Evolutionary conservation across 2,329 filamentous ascomycete species (phyloP), one percentile per base, ranked within the genome.

Genomic region (Cladosporium sphaerospermum): DNA sequence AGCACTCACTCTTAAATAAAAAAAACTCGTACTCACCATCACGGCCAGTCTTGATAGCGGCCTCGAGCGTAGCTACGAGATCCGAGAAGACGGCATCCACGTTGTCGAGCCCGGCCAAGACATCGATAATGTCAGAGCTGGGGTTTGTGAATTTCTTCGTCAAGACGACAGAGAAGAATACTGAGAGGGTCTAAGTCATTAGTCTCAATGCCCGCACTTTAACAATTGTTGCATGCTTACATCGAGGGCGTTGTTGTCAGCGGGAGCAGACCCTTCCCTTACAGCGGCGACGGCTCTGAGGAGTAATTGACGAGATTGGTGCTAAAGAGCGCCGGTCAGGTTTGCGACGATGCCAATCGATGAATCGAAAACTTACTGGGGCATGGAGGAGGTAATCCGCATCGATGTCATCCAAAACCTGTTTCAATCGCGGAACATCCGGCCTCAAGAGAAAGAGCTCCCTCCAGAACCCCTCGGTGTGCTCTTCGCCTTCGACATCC

Each of bases 391-490:
- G 77, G 61, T 91, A 84, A 60, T 88, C 84, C 5, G 89, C 81
- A 48, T 80, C 79, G 39, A 93, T 75, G n/a, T 79, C 75, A 58
- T 84, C 81, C 56, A 99, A 75, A 45, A 90, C 79, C 46, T 73
- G 75, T 67, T 82, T 80, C 59, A 99, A 74, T 45, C 83, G 80
- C 4, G 76, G 69, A 52, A 82, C 79, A 67, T 96, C 89, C 18
- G 92, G 91, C 58, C 84, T 84, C 54, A 96, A 78, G 36, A 99
- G 79, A 70, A 99, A 99, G 73, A 99, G 90, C 71, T 96, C 93
- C 60, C 83, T 80, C 93, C 93, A 99, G 73, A 96, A 99, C 41
- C 90, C 92, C 56, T 96, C 89, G 0, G 88, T 81, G 57, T 86
- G 86, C 28, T 90, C 85, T 48, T 75, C 71, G 55, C 83, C 80